Percentiles rank a stretch among this genome's conserved stretches.
Conservation (phyloP, 1,284 basidiomycete species). For the Peniophora sp. region DNA sequence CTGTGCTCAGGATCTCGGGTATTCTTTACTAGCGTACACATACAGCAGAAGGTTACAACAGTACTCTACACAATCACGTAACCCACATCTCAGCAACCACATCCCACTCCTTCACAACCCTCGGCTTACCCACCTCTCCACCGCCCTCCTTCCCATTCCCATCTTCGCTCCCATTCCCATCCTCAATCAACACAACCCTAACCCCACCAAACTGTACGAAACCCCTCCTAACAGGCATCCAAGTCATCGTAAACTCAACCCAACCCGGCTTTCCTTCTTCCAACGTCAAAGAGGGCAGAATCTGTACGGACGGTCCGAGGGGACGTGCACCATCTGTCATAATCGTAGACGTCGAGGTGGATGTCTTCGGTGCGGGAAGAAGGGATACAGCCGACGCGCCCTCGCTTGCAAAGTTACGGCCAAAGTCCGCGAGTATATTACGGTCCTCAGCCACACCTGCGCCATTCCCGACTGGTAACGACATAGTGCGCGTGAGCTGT, state of each 20-base stretch:
- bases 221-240: slow-evolving; percentile 44
- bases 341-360: slow-evolving; percentile 5
- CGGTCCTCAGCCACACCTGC: not conserved
- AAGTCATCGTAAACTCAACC: slow-evolving; percentile 55
- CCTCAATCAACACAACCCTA: slow-evolving; percentile 51
- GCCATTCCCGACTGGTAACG: too few species aligned
- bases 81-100: slow-evolving; percentile 65
- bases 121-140: slow-evolving; percentile 18
- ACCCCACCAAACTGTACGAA: slow-evolving; percentile 57
- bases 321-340: slow-evolving; percentile 8
- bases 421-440: not conserved
- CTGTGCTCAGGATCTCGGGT: too few species aligned
- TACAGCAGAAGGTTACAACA: too few species aligned
- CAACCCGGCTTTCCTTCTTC: slow-evolving; percentile 17
- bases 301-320: slow-evolving; percentile 10
- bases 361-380: slow-evolving; percentile 8
- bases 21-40: too few species aligned
- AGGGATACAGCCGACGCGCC: not conserved
- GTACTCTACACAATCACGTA: slow-evolving; percentile 13
- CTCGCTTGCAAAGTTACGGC: slow-evolving; percentile 8
- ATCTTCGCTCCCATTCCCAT: slow-evolving; percentile 30
- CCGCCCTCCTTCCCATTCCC: slow-evolving; percentile 22
- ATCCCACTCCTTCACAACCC: slow-evolving; percentile 59
- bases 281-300: slow-evolving; percentile 9
- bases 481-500: slow-evolving; percentile 1